Evolutionary conservation across 352 stramenopile species (phyloP).

Genomic region (Globisporangium spiculum): DNA sequence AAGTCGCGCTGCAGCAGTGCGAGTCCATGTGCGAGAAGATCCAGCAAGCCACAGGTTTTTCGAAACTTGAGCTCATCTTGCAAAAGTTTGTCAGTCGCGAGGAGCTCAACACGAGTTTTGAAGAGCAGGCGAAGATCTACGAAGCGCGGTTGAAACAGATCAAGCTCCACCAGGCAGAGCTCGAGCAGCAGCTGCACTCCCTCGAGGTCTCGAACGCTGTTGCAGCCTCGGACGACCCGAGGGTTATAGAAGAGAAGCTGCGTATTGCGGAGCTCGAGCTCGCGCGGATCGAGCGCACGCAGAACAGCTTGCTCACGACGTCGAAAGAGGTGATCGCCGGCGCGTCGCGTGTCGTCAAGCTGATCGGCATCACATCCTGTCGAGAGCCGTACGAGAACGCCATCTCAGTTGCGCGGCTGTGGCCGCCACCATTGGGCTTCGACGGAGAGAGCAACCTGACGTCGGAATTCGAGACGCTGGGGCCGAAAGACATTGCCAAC

Average conservation of each 20-base stretch:
- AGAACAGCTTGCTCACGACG: conserved; percentile 59
- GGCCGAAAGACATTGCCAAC: conserved; percentile 53
- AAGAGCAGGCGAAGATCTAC: conserved; percentile 82
- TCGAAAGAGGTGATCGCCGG: conserved; percentile 78
- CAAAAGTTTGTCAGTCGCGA: conserved; percentile 79
- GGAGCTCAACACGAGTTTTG: conserved; percentile 76
- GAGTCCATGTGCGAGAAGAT: conserved; percentile 84
- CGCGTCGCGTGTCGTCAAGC: conserved; percentile 64
- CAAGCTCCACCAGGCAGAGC: conserved; percentile 61
- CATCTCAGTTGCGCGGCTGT: conserved; percentile 53
- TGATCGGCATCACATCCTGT: conserved; percentile 73
- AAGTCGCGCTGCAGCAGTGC: conserved; percentile 76
- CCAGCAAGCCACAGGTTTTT: conserved; percentile 74
- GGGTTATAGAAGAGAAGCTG: conserved; percentile 66
- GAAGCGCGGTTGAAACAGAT: conserved; percentile 79
- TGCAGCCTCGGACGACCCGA: conserved; percentile 51
- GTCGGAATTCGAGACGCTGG: conserved; percentile 71
- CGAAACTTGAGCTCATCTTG: conserved; percentile 73
- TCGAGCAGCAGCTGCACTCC: conserved; percentile 66
- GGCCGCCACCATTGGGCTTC: conserved; percentile 52
- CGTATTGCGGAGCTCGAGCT: conserved; percentile 72
- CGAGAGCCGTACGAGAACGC: conserved; percentile 53
- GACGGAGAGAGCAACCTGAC: conserved; percentile 45
- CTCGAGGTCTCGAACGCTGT: conserved; percentile 64
- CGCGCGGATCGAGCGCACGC: conserved; percentile 55